Base-by-base conservation (phyloP, 2,329 filamentous ascomycete species). In the Coniella lustricola region DNA sequence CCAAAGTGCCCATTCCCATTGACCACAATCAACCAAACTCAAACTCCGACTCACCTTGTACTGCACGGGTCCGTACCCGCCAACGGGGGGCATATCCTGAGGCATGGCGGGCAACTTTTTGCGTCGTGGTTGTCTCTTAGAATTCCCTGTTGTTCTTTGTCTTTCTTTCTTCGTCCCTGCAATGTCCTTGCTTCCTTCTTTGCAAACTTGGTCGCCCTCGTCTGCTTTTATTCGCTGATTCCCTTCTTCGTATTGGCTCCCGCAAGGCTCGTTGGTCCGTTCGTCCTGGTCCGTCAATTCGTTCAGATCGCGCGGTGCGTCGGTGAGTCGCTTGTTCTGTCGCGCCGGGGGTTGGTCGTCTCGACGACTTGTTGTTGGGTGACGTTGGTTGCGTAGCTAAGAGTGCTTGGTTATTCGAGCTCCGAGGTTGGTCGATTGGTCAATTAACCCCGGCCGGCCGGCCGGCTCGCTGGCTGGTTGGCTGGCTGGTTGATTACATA, bases 41-140 rank as follows among this genome's bases (percentile, higher is more conserved):
- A 17, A 5, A 35, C 8, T 16, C 33, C 9, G 52, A 72, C 76
- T 63, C 69, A 90, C 87, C 82, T 95, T 95, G 78, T 96, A 98
- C 74, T 98, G 93, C 58, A 98, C 85, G 69, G 91, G 85, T 69
- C 83, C 85, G 72, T 98, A 98, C 77, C 93, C 93, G 75, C 91
- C 93, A 64, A 72, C 69, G 61, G 93, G 93, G 75, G 93, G 93
- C 82, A 98, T 88, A 77, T 98, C 93, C 79, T 97, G 90, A 75
- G 87, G 84, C 91, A 97, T 96, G 64, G 57, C 83, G 75, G 67
- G 62, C 64, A 48, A 53, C 5, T 44, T 22, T 40, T 9, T 45
- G 18, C 29, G 9, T 17, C 20, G 17, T 37, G 20, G 21, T 3
- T 39, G n/a, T 43, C 12, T 31, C 33, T 39, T 35, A 35, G 49